Evolutionary conservation across 2,329 filamentous ascomycete species (phyloP).

Genomic region (Sordariomycetes sp.): DNA sequence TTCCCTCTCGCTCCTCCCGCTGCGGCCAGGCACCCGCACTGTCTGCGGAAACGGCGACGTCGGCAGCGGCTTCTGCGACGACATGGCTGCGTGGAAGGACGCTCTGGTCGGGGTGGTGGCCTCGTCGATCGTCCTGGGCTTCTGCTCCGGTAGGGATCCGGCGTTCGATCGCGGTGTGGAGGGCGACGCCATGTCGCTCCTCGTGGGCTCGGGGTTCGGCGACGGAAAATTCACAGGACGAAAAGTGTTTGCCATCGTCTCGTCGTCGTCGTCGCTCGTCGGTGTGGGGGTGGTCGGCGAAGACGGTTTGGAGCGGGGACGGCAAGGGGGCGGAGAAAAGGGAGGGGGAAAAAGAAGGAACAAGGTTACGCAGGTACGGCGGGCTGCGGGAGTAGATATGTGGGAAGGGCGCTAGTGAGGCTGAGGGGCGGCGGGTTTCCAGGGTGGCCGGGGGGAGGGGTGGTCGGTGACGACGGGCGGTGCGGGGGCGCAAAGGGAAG

Average conservation of each 20-base stretch:
- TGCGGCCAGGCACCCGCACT: slow-evolving; percentile 22
- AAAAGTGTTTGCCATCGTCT: slow-evolving; percentile 31
- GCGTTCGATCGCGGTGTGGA: slow-evolving; percentile 18
- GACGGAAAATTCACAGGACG: slow-evolving; percentile 32
- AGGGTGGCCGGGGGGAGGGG: slow-evolving; percentile 6
- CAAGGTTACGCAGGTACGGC: slow-evolving; percentile 6
- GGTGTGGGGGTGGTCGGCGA: slow-evolving; percentile 15
- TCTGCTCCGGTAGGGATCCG: slow-evolving; percentile 19
- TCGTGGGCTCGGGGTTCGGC: slow-evolving; percentile 5
- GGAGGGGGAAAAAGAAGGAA: slow-evolving; percentile 7
- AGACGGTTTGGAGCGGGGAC: slow-evolving; percentile 1
- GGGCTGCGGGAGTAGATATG: slow-evolving; percentile 9
- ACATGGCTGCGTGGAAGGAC: slow-evolving; percentile 28
- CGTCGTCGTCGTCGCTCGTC: slow-evolving; percentile 2
- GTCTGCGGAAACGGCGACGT: slow-evolving; percentile 36
- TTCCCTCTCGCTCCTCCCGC: slow-evolving; percentile 1
- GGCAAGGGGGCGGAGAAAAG: slow-evolving; percentile 5
- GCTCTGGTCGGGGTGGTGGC: slow-evolving; percentile 50
- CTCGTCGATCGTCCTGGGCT: slow-evolving; percentile 24
- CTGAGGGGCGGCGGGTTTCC: slow-evolving; percentile 5
- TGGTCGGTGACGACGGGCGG: slow-evolving; percentile 2
- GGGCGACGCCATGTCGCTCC: slow-evolving; percentile 17
- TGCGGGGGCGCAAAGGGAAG: neutral
- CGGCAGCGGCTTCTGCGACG: slow-evolving; percentile 39
- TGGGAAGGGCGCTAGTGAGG: slow-evolving; percentile 2